Evolutionary conservation across 2,329 filamentous ascomycete species (phyloP).

Genomic region (Sclerotiophoma versabilis): DNA sequence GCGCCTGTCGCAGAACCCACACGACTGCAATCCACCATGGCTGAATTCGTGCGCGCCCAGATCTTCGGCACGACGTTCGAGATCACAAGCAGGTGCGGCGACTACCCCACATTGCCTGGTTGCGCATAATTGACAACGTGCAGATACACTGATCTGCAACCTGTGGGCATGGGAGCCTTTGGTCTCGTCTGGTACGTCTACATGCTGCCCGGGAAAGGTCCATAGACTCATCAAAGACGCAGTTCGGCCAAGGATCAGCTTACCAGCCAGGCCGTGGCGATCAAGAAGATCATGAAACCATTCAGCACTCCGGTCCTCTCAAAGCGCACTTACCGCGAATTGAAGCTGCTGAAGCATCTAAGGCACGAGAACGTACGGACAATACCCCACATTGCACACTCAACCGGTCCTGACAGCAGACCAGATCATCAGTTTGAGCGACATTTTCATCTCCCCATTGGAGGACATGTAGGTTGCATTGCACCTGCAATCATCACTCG

Average conservation of each 20-base stretch:
- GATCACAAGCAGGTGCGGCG: slow-evolving; percentile 89
- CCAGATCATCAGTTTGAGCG: slow-evolving; percentile 92
- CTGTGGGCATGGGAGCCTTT: slow-evolving; percentile 98
- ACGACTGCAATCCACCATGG: slow-evolving; percentile 69
- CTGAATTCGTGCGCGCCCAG: slow-evolving; percentile 98
- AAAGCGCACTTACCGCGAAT: slow-evolving; percentile 95
- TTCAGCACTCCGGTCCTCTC: slow-evolving; percentile 99
- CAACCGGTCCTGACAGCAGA: slow-evolving; percentile 34
- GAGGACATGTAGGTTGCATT: slow-evolving; percentile 84
- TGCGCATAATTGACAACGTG: slow-evolving; percentile 33
- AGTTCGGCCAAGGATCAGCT: slow-evolving; percentile 98
- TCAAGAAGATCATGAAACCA: slow-evolving; percentile 99
- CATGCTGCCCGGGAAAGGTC: slow-evolving; percentile 3
- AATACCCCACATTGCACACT: not conserved
- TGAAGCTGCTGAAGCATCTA: slow-evolving; percentile 96
- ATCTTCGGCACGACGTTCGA: slow-evolving; percentile 99
- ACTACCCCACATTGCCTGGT: slow-evolving; percentile 34
- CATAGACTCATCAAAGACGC: slow-evolving; percentile 28
- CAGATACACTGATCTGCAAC: slow-evolving; percentile 97
- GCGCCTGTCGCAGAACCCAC: slow-evolving; percentile 32
- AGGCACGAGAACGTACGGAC: slow-evolving; percentile 87
- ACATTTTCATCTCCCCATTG: slow-evolving; percentile 98
- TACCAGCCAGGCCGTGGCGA: slow-evolving; percentile 93
- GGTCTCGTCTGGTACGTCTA: slow-evolving; percentile 86
- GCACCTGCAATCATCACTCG: not conserved